phyloP scores from a whole-genome alignment of 2,329 filamentous ascomycete species.

The Calonectria pseudoturangicola region DNA sequence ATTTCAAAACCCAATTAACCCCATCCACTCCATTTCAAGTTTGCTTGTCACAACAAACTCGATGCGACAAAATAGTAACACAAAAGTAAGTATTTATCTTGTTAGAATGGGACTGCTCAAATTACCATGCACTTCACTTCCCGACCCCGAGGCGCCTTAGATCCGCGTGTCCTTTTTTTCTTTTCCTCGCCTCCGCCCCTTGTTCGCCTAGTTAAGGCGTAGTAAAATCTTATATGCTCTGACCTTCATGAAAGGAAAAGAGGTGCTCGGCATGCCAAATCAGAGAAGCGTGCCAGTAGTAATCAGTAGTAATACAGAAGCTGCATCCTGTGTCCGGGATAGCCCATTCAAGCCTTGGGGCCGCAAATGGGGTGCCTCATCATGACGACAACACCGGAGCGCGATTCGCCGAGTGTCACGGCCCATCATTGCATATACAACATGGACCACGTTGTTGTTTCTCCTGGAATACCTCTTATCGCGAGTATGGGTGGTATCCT shows the following conservation, averaged over 20 bases:
- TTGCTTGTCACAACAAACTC: background rate
- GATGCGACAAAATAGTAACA: background rate
- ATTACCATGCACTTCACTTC: constrained; percentile 34
- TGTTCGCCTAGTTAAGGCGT: constrained; percentile 17
- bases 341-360: background rate
- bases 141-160: constrained; percentile 23
- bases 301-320: constrained; percentile 35
- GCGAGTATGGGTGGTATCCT: constrained; percentile 86
- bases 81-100: constrained; percentile 33
- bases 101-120: constrained; percentile 37
- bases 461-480: constrained; percentile 48
- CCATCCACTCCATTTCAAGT: background rate
- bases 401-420: background rate
- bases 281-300: constrained; percentile 25
- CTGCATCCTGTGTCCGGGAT: constrained; percentile 24
- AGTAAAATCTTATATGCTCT: constrained; percentile 18
- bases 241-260: constrained; percentile 19
- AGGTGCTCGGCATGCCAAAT: constrained; percentile 23
- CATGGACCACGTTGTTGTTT: constrained; percentile 3
- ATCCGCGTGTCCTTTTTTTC: constrained; percentile 27
- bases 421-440: constrained; percentile 10
- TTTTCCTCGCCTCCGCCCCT: constrained; percentile 15
- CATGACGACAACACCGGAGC: background rate
- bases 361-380: background rate
- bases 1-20: constrained; percentile 1